Evolutionary conservation across 129 eudicot genomes (phyloP).

Genomic region (Daucus carota): DH1_v3.0 NC_030387.2:38678001-38678500

Average conservation of each 20-base stretch:
- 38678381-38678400: background rate
- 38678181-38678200: conserved; percentile 88
- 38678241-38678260: conserved; percentile 44
- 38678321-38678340: conserved; percentile 20
- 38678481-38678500: background rate
- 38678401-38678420: background rate
- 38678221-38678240: conserved; percentile 67
- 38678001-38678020: background rate
- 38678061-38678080: background rate
- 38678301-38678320: conserved; percentile 69
- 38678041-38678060: background rate
- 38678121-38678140: conserved; percentile 82
- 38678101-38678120: conserved; percentile 81
- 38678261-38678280: conserved; percentile 26
- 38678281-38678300: conserved; percentile 30
- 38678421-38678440: too few relatives aligned
- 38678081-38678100: conserved; percentile 23
- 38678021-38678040: background rate
- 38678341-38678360: conserved; percentile 10
- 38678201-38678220: conserved; percentile 61
- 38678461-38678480: background rate
- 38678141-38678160: conserved; percentile 64
- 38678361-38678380: background rate
- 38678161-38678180: conserved; percentile 88
- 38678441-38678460: background rate